phyloP scores from a whole-genome alignment of 2,329 filamentous ascomycete species.

The Fusarium sacchari region DNA sequence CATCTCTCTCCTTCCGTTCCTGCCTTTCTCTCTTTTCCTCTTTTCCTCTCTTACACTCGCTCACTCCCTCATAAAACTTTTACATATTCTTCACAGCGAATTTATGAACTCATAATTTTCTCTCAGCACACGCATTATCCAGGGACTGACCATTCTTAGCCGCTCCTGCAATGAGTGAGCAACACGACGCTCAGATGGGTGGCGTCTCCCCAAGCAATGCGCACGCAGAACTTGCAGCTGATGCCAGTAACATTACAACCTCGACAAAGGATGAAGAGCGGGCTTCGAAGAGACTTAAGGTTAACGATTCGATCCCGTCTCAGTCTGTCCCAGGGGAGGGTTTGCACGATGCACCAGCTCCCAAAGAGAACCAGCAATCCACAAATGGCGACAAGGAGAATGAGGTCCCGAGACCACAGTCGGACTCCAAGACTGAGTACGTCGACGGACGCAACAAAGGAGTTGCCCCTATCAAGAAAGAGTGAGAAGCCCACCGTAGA shows the following conservation, averaged over 20 bases:
- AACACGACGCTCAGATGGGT: conserved; percentile 38
- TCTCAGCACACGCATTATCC: neutral
- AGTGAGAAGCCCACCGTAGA: conserved; percentile 60
- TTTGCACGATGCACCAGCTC: conserved; percentile 32
- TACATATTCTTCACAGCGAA: conserved; percentile 5
- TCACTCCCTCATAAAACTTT: neutral
- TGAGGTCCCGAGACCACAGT: conserved; percentile 14
- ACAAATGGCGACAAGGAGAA: conserved; percentile 32
- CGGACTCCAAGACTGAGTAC: conserved; percentile 24
- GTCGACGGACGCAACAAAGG: conserved; percentile 58
- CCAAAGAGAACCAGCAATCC: conserved; percentile 24
- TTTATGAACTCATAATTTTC: neutral
- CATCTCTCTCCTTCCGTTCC: neutral
- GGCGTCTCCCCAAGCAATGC: conserved; percentile 32
- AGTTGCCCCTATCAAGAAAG: conserved; percentile 76
- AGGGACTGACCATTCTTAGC: neutral
- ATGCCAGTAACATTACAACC: conserved; percentile 22
- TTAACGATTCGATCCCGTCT: conserved; percentile 50
- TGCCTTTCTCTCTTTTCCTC: neutral
- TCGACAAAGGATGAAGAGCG: conserved; percentile 47
- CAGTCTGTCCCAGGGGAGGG: conserved; percentile 29
- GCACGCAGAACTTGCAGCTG: conserved; percentile 20
- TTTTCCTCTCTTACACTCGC: conserved; percentile 8
- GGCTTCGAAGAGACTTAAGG: conserved; percentile 69
- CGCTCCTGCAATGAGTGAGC: conserved; percentile 42